Evolutionary conservation across 2,329 filamentous ascomycete species (phyloP), one percentile per base, ranked within the genome.

Genomic region (Talaromyces islandicus): DNA sequence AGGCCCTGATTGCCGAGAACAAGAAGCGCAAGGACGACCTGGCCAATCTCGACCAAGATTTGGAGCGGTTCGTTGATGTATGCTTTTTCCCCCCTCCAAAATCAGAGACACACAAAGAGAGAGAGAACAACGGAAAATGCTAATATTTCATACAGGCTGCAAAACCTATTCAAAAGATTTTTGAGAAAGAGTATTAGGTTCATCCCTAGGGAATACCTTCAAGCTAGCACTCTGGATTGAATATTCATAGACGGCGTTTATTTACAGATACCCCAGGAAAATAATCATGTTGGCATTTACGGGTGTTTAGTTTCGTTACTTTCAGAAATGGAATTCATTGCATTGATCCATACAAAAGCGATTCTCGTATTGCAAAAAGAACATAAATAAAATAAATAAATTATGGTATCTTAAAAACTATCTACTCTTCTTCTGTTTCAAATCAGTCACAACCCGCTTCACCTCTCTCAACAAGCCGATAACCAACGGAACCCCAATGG

Each of bases 1-100:
- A 89, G 69, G 84, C 81, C 3, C 74, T 90, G 62, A 86, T 88
- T 63, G 84, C 85, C 35, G 86, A 89, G 72, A 97, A 97, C 73
- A 96, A 95, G 77, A 91, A 91, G 77, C 85, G 93, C 66, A 96
- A 96, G 73, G 92, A 97, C 59, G 92, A 97, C 69, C 79, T 99
- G 54, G 92, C 90, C 21, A 96, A 89, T 69, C 78, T 99, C 62
- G 94, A 99, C 69, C 89, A 90, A 70, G 91, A 96, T 74, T 79
- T 97, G 60, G 94, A 97, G 77, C 92, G 90, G 69, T 96, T 96
- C 71, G 93, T 96, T 68, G 91, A 95, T 75, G 90, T 91, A 70
- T 32, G 7, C 7, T 46, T 11, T 21, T 43, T 17, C 11, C 11
- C 6, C 32, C 11, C 10, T 35, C 11, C n/a, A n/a, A n/a, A n/a